A percentile compares a stretch with the other conserved stretches of the same genome.
phyloP scores from a whole-genome alignment of 139 green algal species.

The Bryopsis sp. region DNA sequence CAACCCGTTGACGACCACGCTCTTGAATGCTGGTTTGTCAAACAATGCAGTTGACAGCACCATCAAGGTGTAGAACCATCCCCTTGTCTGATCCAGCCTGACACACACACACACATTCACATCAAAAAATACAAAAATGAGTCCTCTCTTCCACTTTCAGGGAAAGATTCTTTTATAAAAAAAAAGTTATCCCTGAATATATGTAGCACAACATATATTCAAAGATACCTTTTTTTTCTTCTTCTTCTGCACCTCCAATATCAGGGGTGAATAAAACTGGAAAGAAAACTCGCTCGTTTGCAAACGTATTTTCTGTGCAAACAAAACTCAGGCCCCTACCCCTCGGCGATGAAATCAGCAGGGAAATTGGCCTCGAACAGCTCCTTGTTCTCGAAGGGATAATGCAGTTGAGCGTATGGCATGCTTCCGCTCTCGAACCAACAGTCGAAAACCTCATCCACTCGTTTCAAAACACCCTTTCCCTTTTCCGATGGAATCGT shows the following conservation, averaged over 20 bases:
- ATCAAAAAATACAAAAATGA: constrained; percentile 31
- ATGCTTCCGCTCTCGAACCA: constrained; percentile 98
- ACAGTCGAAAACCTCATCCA: constrained; percentile 99
- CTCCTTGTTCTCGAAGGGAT: constrained; percentile 98
- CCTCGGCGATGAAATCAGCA: constrained; percentile 85
- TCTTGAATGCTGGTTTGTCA: constrained; percentile 95
- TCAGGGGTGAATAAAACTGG: no score
- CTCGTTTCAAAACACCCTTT: constrained; percentile 58
- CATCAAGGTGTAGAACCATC: constrained; percentile 99
- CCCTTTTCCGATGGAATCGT: constrained; percentile 81
- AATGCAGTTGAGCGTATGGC: constrained; percentile 95
- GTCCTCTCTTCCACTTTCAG: no score
- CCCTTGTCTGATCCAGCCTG: constrained; percentile 83
- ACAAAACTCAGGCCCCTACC: not conserved
- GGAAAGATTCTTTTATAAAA: no score
- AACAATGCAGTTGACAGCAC: constrained; percentile 97
- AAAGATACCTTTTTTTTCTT: not conserved
- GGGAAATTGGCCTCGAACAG: constrained; percentile 87
- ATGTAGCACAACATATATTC: not conserved
- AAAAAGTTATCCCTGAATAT: no score
- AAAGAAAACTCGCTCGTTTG: no score
- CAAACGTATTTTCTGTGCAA: no score
- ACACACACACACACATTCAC: constrained; percentile 43
- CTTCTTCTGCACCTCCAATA: no score
- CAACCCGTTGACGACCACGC: constrained; percentile 92